Conservation (phyloP, 129 eudicot genomes). For the Kitagawia praeruptora region DNA sequence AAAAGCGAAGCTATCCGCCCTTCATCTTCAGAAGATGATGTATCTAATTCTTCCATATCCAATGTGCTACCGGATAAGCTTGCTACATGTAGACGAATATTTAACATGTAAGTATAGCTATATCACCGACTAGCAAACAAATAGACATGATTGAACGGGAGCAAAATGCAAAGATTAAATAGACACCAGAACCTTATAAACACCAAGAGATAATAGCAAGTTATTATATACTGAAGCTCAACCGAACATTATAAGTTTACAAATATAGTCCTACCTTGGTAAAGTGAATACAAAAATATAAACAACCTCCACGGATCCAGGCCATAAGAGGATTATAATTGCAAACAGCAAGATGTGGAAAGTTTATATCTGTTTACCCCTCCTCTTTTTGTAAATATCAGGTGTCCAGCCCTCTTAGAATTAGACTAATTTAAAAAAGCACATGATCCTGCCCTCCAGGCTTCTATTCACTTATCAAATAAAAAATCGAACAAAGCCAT, state of each 20-base stretch:
- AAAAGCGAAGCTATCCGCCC: conserved; percentile 48
- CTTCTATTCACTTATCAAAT: not conserved
- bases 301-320: not conserved
- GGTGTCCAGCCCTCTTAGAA: not conserved
- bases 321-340: not conserved
- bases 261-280: not conserved
- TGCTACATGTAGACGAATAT: conserved; percentile 42
- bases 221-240: not conserved
- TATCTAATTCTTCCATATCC: conserved; percentile 65
- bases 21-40: conserved; percentile 38
- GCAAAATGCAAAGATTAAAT: not conserved
- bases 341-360: not conserved
- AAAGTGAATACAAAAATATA: not conserved
- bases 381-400: not conserved
- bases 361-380: not conserved
- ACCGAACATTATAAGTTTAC: not conserved
- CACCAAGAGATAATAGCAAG: not conserved
- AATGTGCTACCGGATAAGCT: conserved; percentile 58
- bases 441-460: not conserved
- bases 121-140: not conserved
- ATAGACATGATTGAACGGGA: not conserved
- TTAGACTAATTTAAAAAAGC: not conserved
- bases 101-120: not conserved
- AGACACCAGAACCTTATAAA: not conserved
- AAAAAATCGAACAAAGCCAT: not conserved